phyloP scores from a whole-genome alignment of 805 yeast species.

The Ascoidea tarda region DNA sequence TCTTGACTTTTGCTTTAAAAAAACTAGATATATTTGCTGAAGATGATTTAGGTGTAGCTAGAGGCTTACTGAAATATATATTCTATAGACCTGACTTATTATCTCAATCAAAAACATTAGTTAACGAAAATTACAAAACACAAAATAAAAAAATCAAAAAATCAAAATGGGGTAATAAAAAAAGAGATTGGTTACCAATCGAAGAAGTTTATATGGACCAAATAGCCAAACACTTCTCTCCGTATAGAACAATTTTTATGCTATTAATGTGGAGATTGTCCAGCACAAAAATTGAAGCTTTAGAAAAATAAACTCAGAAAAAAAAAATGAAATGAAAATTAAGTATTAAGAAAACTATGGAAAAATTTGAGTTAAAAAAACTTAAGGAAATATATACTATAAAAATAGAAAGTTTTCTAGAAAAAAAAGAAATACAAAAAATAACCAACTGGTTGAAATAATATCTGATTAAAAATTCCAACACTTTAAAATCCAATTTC shows the following conservation, averaged over 20 bases:
- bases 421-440: no score
- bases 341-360: no score
- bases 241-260: slow-evolving; percentile 59
- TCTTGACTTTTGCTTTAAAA: slow-evolving; percentile 52
- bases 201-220: slow-evolving; percentile 43
- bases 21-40: slow-evolving; percentile 59
- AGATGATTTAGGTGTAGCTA: slow-evolving; percentile 73
- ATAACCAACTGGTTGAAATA: no score
- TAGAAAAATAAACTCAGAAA: slow-evolving; percentile 13
- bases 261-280: slow-evolving; percentile 61
- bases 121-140: slow-evolving; percentile 20
- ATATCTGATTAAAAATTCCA: no score
- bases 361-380: no score
- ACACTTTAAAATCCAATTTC: no score
- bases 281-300: slow-evolving; percentile 37
- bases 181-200: slow-evolving; percentile 51
- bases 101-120: slow-evolving; percentile 25
- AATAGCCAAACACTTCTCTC: slow-evolving; percentile 45
- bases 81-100: slow-evolving; percentile 35
- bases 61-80: slow-evolving; percentile 62
- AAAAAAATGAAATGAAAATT: no score
- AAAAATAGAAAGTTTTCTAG: no score
- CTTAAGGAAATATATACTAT: no score
- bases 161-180: slow-evolving; percentile 24
- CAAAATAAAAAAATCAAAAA: slow-evolving; percentile 22